These are phyloP conservation scores for Dactylella cylindrospora DNA, from an alignment of 2,329 filamentous ascomycete genomes.

Conservation along the genomic window DNA sequence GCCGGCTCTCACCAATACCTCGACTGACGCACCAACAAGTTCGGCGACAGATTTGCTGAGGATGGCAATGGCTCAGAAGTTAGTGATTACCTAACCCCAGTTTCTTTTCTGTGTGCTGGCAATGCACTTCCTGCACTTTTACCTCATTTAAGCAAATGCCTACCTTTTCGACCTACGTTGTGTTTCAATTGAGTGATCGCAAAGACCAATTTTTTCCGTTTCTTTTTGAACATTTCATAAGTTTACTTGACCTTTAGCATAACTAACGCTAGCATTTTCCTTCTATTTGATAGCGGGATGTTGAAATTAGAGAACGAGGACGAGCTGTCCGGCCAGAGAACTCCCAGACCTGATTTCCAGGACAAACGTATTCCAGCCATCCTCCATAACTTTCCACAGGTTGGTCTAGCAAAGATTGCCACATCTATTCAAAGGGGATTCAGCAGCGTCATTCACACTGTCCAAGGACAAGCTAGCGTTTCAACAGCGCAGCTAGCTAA, in stretches of 20 bases:
- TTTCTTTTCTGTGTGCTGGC: neutral
- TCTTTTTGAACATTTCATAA: neutral
- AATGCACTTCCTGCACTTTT: neutral
- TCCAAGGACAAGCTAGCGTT: slow-evolving; percentile 14
- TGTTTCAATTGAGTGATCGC: neutral
- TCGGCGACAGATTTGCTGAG: slow-evolving; percentile 48
- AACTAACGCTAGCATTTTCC: slow-evolving; percentile 11
- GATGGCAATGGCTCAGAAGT: slow-evolving; percentile 49
- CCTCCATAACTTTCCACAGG: slow-evolving; percentile 95
- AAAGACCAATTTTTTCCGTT: slow-evolving; percentile 2
- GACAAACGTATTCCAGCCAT: slow-evolving; percentile 96
- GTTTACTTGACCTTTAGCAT: slow-evolving; percentile 5
- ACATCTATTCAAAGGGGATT: slow-evolving; percentile 17
- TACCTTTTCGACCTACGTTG: too few species aligned
- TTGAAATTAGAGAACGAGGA: slow-evolving; percentile 60
- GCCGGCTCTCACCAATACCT: too few species aligned
- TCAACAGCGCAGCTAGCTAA: slow-evolving; percentile 23
- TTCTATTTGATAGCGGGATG: slow-evolving; percentile 25
- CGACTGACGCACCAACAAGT: slow-evolving; percentile 46
- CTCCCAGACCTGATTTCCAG: slow-evolving; percentile 86
- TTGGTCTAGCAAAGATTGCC: slow-evolving; percentile 66
- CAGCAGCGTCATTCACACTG: slow-evolving; percentile 7
- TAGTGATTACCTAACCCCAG: neutral
- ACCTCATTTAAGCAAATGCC: neutral
- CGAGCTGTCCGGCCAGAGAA: slow-evolving; percentile 79